phyloP scores from a whole-genome alignment of 2,329 filamentous ascomycete species.

The Alternaria gaisen region DNA sequence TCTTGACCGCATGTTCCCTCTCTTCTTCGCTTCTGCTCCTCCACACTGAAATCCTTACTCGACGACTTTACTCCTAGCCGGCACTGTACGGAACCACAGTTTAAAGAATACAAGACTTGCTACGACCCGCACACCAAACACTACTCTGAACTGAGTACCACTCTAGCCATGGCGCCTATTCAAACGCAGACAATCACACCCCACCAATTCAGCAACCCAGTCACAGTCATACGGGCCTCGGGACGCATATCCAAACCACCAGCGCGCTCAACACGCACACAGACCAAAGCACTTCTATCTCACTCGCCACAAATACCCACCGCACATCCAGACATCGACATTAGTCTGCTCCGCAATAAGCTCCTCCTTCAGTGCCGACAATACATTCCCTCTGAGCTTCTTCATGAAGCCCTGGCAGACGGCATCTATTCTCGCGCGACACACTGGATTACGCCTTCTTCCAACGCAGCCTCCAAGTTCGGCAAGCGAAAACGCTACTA shows the following conservation, averaged over 20 bases:
- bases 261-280: constrained; percentile 30
- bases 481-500: constrained; percentile 37
- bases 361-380: constrained; percentile 35
- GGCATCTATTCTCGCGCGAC: constrained; percentile 35
- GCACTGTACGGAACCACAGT: not conserved
- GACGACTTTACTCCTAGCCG: not conserved
- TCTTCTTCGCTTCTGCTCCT: constrained; percentile 10
- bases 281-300: constrained; percentile 28
- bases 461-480: constrained; percentile 22
- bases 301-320: constrained; percentile 35
- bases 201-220: constrained; percentile 30
- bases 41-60: not conserved
- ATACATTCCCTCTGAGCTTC: constrained; percentile 27
- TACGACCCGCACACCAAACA: not conserved
- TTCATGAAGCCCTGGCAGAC: constrained; percentile 34
- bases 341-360: constrained; percentile 38
- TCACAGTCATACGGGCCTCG: constrained; percentile 30
- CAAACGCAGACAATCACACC: constrained; percentile 39
- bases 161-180: constrained; percentile 31
- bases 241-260: constrained; percentile 31
- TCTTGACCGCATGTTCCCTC: constrained; percentile 33
- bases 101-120: constrained; percentile 1
- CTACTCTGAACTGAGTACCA: not conserved
- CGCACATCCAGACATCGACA: constrained; percentile 37
- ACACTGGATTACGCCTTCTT: constrained; percentile 35